phyloP scores from a whole-genome alignment of 169 alveolate species.

The Plasmodium berghei region DNA sequence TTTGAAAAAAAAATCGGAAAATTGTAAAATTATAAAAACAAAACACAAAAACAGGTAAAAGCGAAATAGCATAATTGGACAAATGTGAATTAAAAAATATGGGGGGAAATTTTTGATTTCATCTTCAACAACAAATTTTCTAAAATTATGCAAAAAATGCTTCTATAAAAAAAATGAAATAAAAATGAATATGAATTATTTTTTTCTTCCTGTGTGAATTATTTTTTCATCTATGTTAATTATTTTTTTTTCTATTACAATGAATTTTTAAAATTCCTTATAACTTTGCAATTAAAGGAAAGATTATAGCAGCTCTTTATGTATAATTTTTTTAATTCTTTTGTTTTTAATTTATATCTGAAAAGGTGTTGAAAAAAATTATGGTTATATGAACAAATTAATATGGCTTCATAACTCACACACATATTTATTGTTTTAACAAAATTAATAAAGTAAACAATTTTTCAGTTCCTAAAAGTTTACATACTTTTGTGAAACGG shows the following conservation, averaged over 20 bases:
- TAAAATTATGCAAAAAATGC: slow-evolving; percentile 46
- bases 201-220: slow-evolving; percentile 2
- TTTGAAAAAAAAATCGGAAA: background rate
- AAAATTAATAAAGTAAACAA: no score
- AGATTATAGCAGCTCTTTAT: slow-evolving; percentile 27
- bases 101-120: slow-evolving; percentile 36
- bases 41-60: background rate
- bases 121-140: slow-evolving; percentile 46
- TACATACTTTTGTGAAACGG: slow-evolving; percentile 32
- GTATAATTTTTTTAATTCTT: slow-evolving; percentile 36
- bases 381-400: background rate
- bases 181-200: slow-evolving; percentile 6
- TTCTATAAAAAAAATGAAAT: slow-evolving; percentile 24
- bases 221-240: background rate
- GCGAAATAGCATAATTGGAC: background rate
- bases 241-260: slow-evolving; percentile 31
- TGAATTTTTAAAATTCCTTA: slow-evolving; percentile 49
- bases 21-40: slow-evolving; percentile 3
- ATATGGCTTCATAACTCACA: no score
- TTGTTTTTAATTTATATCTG: slow-evolving; percentile 48
- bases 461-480: background rate
- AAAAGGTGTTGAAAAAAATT: background rate
- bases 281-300: slow-evolving; percentile 29
- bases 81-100: slow-evolving; percentile 3
- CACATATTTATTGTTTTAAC: no score